These are phyloP conservation scores for Solanum hybrid DNA, from an alignment of 305 asterid genomes.

Conservation along the genomic window DNA sequence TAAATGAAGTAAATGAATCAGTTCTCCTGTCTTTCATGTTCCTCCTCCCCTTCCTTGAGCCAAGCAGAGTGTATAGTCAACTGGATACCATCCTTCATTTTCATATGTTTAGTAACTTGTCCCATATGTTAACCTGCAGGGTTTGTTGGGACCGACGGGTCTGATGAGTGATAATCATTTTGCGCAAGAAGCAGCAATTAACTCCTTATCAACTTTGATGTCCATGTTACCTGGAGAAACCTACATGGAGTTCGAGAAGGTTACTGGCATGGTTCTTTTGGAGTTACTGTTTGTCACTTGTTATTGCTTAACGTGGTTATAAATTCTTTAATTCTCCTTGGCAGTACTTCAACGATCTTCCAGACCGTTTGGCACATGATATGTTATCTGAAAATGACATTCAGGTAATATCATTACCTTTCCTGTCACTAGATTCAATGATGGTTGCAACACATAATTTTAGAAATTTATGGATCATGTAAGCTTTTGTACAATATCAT, in stretches of 20 bases:
- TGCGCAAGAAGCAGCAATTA: constrained; percentile 73
- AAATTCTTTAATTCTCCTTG: constrained; percentile 15
- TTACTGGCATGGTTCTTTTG: constrained; percentile 12
- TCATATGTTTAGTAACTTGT: neutral
- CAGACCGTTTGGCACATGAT: constrained; percentile 68
- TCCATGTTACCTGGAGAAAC: constrained; percentile 76
- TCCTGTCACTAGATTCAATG: neutral
- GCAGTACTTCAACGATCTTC: constrained; percentile 71
- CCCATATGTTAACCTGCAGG: constrained; percentile 35
- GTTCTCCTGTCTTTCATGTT: neutral
- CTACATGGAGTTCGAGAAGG: constrained; percentile 84
- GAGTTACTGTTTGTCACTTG: constrained; percentile 4
- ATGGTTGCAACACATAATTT: neutral
- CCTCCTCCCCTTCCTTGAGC: neutral
- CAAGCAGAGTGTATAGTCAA: neutral
- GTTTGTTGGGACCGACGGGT: constrained; percentile 64
- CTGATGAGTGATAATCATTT: constrained; percentile 56
- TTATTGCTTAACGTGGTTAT: constrained; percentile 1
- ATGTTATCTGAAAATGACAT: constrained; percentile 66
- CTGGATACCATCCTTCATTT: neutral
- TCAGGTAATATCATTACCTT: constrained; percentile 47
- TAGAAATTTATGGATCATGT: neutral
- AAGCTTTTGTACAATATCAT: neutral
- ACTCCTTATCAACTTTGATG: constrained; percentile 79
- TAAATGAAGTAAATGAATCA: neutral